Evolutionary conservation across 2,329 filamentous ascomycete species (phyloP).

Genomic region (Apiospora hydei): DNA sequence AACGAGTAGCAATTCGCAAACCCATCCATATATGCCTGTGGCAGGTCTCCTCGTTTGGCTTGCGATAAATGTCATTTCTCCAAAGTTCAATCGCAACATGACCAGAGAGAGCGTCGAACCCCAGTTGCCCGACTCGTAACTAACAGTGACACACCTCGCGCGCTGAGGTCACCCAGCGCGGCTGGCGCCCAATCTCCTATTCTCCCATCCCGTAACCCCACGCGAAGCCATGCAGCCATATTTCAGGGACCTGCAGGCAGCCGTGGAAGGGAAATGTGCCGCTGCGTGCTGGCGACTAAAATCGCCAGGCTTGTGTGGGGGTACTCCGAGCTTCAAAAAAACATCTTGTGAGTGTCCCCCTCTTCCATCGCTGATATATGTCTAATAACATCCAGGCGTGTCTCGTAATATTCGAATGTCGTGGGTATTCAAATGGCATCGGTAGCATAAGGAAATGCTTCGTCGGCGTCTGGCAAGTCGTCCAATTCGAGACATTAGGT

Average conservation of each 20-base stretch:
- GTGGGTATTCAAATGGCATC: neutral
- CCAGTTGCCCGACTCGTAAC: neutral
- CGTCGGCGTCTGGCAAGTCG: neutral
- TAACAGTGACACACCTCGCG: neutral
- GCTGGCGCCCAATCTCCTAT: neutral
- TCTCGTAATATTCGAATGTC: neutral
- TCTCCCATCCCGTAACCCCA: neutral
- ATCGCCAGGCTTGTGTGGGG: slow-evolving; percentile 1
- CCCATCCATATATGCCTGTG: neutral
- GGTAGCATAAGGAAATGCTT: neutral
- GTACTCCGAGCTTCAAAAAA: slow-evolving; percentile 31
- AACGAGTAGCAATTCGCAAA: slow-evolving; percentile 4
- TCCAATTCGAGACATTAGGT: neutral
- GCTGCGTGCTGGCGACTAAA: slow-evolving; percentile 21
- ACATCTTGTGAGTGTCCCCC: slow-evolving; percentile 27
- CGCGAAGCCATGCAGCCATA: slow-evolving; percentile 21
- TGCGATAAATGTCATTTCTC: neutral
- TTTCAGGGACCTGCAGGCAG: slow-evolving; percentile 24
- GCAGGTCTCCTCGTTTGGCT: neutral
- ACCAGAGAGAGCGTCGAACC: slow-evolving; percentile 12
- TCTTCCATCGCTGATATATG: neutral
- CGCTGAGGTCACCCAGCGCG: neutral
- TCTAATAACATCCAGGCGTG: slow-evolving; percentile 24
- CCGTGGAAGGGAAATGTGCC: neutral
- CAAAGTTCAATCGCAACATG: neutral